Conservation (phyloP, 306 rosid genomes). For the Prunus salicina region DNA sequence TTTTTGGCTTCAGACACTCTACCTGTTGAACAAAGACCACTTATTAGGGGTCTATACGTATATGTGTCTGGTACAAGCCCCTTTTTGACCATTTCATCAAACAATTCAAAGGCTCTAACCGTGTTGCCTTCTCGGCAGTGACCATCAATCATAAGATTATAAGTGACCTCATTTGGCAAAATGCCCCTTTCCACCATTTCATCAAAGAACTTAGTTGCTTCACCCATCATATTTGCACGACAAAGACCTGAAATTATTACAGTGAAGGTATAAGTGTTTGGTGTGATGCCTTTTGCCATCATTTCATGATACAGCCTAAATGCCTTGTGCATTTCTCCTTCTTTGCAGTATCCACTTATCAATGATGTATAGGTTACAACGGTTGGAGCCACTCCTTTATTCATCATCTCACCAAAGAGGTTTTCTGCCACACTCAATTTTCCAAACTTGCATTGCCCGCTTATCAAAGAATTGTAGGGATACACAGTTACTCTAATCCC, state of each 20-base stretch:
- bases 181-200: slow-evolving; percentile 63
- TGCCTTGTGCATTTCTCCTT: slow-evolving; percentile 51
- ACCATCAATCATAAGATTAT: slow-evolving; percentile 88
- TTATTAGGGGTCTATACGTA: slow-evolving; percentile 73
- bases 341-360: slow-evolving; percentile 68
- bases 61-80: slow-evolving; percentile 82
- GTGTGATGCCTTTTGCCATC: slow-evolving; percentile 59
- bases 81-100: slow-evolving; percentile 63
- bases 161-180: slow-evolving; percentile 83
- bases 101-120: slow-evolving; percentile 70
- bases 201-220: slow-evolving; percentile 60
- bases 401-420: slow-evolving; percentile 51
- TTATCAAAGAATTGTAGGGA: slow-evolving; percentile 80
- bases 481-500: slow-evolving; percentile 55
- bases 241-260: slow-evolving; percentile 85
- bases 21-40: slow-evolving; percentile 73
- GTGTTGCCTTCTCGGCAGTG: slow-evolving; percentile 58
- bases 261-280: slow-evolving; percentile 66
- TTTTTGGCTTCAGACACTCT: slow-evolving; percentile 78
- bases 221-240: slow-evolving; percentile 47
- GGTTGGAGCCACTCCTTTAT: slow-evolving; percentile 65
- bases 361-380: slow-evolving; percentile 67
- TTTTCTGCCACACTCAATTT: slow-evolving; percentile 54
- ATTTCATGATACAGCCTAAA: slow-evolving; percentile 67
- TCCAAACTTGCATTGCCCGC: slow-evolving; percentile 77